Conservation (phyloP, 2,329 filamentous ascomycete species). For the Xylariaceae sp. region DNA sequence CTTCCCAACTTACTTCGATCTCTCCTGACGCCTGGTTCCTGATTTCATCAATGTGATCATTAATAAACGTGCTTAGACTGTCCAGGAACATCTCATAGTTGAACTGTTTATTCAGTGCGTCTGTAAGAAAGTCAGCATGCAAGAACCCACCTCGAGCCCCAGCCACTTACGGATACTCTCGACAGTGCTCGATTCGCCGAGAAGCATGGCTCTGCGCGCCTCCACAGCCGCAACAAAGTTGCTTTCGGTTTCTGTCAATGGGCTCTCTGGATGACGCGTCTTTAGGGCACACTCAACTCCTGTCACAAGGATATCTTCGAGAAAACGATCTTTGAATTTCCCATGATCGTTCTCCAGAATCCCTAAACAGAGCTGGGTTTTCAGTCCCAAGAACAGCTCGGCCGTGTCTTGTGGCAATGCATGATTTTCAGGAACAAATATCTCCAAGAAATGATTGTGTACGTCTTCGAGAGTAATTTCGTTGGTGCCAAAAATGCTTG, state of each 20-base stretch:
- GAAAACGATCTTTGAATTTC: slow-evolving; percentile 16
- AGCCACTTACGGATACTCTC: slow-evolving; percentile 21
- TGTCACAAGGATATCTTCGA: slow-evolving; percentile 22
- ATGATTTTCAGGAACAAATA: slow-evolving; percentile 22
- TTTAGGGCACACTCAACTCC: slow-evolving; percentile 19
- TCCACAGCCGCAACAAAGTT: slow-evolving; percentile 21
- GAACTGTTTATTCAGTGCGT: slow-evolving; percentile 22
- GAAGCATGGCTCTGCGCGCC: slow-evolving; percentile 22
- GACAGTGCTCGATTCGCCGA: slow-evolving; percentile 16
- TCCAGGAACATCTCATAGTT: slow-evolving; percentile 27
- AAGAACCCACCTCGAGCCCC: neutral
- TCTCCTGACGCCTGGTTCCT: slow-evolving; percentile 18
- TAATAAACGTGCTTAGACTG: slow-evolving; percentile 23
- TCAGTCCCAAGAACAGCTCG: slow-evolving; percentile 24
- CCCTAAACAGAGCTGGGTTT: slow-evolving; percentile 26
- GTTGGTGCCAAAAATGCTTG: slow-evolving; percentile 25
- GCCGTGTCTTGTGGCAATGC: slow-evolving; percentile 21
- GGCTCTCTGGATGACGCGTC: slow-evolving; percentile 19
- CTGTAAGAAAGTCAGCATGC: slow-evolving; percentile 12
- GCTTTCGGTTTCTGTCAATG: slow-evolving; percentile 17
- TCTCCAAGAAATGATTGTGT: slow-evolving; percentile 23
- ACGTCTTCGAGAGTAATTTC: slow-evolving; percentile 25
- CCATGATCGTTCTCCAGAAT: slow-evolving; percentile 21
- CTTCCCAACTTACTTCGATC: slow-evolving; percentile 13
- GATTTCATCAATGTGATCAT: slow-evolving; percentile 24